Conservation (phyloP, 1,139 yeast genomes). For the Sugiyamaella castrensis region DNA sequence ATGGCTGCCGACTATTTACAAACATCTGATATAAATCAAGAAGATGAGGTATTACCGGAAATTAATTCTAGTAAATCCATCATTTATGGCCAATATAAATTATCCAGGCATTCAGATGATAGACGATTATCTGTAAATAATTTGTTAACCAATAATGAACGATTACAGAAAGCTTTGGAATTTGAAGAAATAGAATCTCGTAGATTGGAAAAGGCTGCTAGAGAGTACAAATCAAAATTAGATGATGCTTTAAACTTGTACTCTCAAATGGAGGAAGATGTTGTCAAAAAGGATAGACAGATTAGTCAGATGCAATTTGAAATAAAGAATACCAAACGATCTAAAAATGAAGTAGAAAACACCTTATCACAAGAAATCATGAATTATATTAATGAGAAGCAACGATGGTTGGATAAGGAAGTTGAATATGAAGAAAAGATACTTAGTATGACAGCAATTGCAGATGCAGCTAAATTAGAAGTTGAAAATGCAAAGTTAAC, state of each 20-base stretch:
- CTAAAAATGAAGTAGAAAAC: slow-evolving; percentile 27
- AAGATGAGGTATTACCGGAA: too few relatives aligned
- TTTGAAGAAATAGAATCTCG: slow-evolving; percentile 30
- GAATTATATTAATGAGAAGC: slow-evolving; percentile 36
- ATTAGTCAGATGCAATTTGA: slow-evolving; percentile 26
- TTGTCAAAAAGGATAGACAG: slow-evolving; percentile 28
- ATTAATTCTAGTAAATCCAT: too few relatives aligned
- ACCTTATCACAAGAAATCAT: slow-evolving; percentile 31
- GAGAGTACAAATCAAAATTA: slow-evolving; percentile 24
- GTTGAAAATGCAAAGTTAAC: slow-evolving; percentile 2
- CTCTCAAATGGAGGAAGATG: slow-evolving; percentile 33
- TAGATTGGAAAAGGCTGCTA: slow-evolving; percentile 25
- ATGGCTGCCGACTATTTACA: too few relatives aligned
- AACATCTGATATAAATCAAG: too few relatives aligned
- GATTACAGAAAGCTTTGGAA: slow-evolving; percentile 29
- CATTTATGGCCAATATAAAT: too few relatives aligned
- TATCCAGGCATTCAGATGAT: neutral
- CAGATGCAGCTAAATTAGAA: slow-evolving; percentile 1
- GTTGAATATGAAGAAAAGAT: slow-evolving; percentile 28
- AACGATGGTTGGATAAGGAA: slow-evolving; percentile 35
- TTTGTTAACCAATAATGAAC: slow-evolving; percentile 18
- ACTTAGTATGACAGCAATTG: slow-evolving; percentile 14
- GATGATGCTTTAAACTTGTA: slow-evolving; percentile 25
- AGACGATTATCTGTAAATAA: slow-evolving; percentile 4
- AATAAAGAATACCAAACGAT: slow-evolving; percentile 25